Percentiles rank a stretch among this genome's conserved stretches.
phyloP scores from a whole-genome alignment of 495 filamentous ascomycete species.

The Viridothelium virens region DNA sequence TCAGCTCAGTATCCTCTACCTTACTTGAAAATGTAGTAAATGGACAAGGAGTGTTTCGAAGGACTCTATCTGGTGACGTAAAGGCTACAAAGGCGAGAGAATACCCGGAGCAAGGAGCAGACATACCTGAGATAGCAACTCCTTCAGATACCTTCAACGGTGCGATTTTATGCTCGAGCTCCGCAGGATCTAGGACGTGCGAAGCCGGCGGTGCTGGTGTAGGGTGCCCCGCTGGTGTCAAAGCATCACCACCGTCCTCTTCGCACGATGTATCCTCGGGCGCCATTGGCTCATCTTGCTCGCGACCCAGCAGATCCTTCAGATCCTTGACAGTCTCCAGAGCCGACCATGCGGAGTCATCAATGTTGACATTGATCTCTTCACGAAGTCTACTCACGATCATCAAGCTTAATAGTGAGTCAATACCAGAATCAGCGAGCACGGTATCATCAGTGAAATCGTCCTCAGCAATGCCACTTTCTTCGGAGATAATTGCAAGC shows the following conservation, averaged over 20 bases:
- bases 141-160: neutral
- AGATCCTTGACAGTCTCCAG: slow-evolving; percentile 4
- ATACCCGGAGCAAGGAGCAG: neutral
- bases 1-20: neutral
- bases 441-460: slow-evolving; percentile 16
- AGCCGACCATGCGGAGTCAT: neutral
- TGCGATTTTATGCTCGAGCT: neutral
- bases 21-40: neutral
- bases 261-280: slow-evolving; percentile 2
- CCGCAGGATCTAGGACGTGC: neutral
- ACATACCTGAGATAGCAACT: neutral
- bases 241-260: neutral
- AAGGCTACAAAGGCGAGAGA: neutral
- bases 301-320: slow-evolving; percentile 4
- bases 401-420: slow-evolving; percentile 20
- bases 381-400: slow-evolving; percentile 12
- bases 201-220: neutral
- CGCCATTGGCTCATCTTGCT: neutral
- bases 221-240: neutral
- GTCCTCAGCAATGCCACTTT: slow-evolving; percentile 13
- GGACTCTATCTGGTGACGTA: neutral
- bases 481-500: slow-evolving; percentile 17
- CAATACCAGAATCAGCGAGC: slow-evolving; percentile 20
- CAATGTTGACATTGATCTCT: neutral
- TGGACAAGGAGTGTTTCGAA: neutral